These are phyloP conservation scores for Syzygium oleosum DNA, from an alignment of 345 rosid genomes.

Conservation along the genomic window DNA sequence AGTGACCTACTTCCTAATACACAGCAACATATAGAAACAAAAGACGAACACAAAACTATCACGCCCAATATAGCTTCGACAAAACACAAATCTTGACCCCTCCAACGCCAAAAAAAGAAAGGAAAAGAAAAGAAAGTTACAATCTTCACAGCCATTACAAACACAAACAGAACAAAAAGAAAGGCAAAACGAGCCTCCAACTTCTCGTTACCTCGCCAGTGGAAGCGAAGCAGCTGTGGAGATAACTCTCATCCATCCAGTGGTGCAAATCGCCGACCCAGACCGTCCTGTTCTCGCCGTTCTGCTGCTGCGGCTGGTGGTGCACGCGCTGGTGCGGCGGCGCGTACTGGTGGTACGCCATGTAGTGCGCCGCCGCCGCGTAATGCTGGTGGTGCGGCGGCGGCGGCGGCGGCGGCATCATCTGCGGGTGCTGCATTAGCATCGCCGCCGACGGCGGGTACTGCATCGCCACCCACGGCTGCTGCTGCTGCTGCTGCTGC, in stretches of 20 bases:
- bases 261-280: slow-evolving; percentile 98
- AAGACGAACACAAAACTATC: not conserved
- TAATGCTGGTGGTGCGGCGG: slow-evolving; percentile 61
- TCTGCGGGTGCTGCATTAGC: slow-evolving; percentile 83
- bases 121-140: not conserved
- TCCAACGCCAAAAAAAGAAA: not conserved
- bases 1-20: not conserved
- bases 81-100: not conserved
- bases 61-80: not conserved
- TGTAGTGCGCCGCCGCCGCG: slow-evolving; percentile 41
- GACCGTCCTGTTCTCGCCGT: slow-evolving; percentile 60
- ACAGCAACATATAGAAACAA: not conserved
- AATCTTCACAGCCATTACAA: not conserved
- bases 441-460: slow-evolving; percentile 60
- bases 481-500: slow-evolving; percentile 33
- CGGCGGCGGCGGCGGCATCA: slow-evolving; percentile 32
- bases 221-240: slow-evolving; percentile 61
- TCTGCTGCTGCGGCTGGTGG: slow-evolving; percentile 25
- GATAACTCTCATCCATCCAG: slow-evolving; percentile 97
- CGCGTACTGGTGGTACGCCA: slow-evolving; percentile 32
- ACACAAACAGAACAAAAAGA: not conserved
- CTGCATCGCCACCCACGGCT: slow-evolving; percentile 70
- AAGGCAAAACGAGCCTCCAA: not conserved
- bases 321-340: slow-evolving; percentile 21
- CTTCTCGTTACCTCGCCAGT: slow-evolving; percentile 56